Conservation (phyloP, 495 filamentous ascomycete species). For the Trichoderma erinaceum region DNA sequence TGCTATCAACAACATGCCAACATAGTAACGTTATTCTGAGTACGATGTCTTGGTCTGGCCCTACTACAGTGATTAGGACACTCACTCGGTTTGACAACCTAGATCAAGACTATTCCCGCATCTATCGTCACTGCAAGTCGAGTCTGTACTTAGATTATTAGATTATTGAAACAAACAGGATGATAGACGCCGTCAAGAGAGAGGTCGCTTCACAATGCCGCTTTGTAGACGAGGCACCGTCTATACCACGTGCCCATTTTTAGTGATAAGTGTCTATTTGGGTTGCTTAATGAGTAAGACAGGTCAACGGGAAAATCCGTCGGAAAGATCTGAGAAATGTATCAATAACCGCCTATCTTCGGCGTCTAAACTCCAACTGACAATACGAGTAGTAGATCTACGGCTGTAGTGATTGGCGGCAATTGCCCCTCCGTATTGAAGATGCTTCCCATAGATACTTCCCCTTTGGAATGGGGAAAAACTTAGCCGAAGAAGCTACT, state of each 20-base stretch:
- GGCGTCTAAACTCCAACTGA: not conserved
- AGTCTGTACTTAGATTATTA: not conserved
- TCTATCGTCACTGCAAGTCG: not conserved
- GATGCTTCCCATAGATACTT: too few relatives aligned
- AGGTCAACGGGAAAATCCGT: not conserved
- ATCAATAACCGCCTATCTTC: not conserved
- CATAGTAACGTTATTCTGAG: too few relatives aligned
- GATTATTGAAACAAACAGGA: not conserved
- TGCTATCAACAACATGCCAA: too few relatives aligned
- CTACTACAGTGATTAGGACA: too few relatives aligned
- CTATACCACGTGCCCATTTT: not conserved
- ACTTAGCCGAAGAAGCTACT: not conserved
- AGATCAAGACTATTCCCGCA: too few relatives aligned
- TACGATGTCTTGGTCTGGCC: too few relatives aligned
- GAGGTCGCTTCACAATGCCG: not conserved
- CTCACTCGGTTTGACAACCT: too few relatives aligned
- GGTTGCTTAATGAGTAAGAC: not conserved
- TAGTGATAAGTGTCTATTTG: not conserved
- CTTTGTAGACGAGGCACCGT: not conserved
- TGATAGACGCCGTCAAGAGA: not conserved
- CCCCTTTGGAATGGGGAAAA: too few relatives aligned
- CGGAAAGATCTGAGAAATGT: not conserved
- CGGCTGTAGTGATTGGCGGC: too few relatives aligned
- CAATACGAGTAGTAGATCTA: too few relatives aligned
- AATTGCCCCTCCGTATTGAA: too few relatives aligned